Evolutionary conservation across 2,329 filamentous ascomycete species (phyloP).

Genomic region (Tolypocladium cylindrosporum): DNA sequence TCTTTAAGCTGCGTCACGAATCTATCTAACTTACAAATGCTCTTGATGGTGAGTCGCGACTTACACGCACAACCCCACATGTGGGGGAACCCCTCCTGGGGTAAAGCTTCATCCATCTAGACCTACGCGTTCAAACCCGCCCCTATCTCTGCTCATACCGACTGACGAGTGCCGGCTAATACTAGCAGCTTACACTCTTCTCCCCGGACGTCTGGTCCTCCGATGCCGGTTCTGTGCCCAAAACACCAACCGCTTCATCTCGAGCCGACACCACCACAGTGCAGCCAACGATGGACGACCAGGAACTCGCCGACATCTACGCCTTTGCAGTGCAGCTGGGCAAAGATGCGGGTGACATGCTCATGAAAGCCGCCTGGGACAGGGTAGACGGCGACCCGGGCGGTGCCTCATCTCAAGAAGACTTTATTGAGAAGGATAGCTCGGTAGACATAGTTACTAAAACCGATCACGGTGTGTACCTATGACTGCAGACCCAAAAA

Average conservation of each 20-base stretch:
- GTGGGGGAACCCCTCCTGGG: constrained; percentile 1
- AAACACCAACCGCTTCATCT: too few relatives aligned
- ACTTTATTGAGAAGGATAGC: constrained; percentile 55
- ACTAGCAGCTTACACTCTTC: not conserved
- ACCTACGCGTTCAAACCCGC: not conserved
- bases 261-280: not conserved
- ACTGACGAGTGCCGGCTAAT: too few relatives aligned
- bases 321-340: constrained; percentile 60
- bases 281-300: constrained; percentile 17
- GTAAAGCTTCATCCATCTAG: constrained; percentile 15
- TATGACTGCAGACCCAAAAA: too few relatives aligned
- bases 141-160: not conserved
- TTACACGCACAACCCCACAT: not conserved
- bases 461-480: constrained; percentile 56
- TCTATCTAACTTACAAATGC: not conserved
- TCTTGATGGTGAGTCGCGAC: not conserved
- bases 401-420: constrained; percentile 6
- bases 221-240: too few relatives aligned
- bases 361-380: constrained; percentile 47
- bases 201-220: not conserved
- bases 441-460: constrained; percentile 71
- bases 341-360: constrained; percentile 57
- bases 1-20: not conserved
- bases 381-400: constrained; percentile 13
- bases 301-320: constrained; percentile 56